Base-by-base conservation (phyloP, 768 basidiomycete genomes). In the Tulasnella sp. region DNA sequence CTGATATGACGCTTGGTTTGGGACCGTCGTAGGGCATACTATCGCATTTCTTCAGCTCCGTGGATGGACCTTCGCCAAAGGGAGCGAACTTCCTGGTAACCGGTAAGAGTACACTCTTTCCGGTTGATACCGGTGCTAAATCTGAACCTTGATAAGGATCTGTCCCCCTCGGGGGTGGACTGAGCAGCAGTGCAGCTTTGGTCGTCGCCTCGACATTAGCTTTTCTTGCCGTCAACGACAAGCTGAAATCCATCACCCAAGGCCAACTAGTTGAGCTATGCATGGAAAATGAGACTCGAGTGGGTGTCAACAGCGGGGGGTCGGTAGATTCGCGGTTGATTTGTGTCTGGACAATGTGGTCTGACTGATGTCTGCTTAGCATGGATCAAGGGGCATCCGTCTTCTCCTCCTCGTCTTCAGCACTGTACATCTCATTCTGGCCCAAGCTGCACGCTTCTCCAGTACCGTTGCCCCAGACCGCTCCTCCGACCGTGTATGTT, bases 311-410 rank as follows among this genome's bases (percentile, higher is more conserved):
- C 82, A 92, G 91, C 80, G 93, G 93, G 81, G 92, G 93, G 93
- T 93, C 82, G 80, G 89, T 84, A 27, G 31, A 34, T 16, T 34
- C 9, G 78, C n/a, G 58, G 39, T 36, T 40, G 75, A 24, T 74
- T 6, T 34, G 72, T 19, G n/a, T 14, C 39, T 21, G 21, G 1
- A 8, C 31, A 24, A 46, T 34, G 72, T 5, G 19, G 38, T 9
- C 71, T 6, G 36, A 48, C n/a, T 77, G 42, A 71, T 40, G 31
- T 14, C 21, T 12, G 72, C 44, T 10, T 74, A 93, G 94, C 36
- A 94, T 97, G 93, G 96, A 97, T 84, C 95, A 96, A 88, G 93
- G 95, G 1, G 94, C 95, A 0, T 95, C 94, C 0, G 92, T 95
- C 48, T 92, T 97, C 81, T 92, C 91, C 21, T 87, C 89, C 36